Evolutionary conservation across 805 yeast species (phyloP), one percentile per base, ranked within the genome.

Genomic region (Saturnispora hagleri): DNA sequence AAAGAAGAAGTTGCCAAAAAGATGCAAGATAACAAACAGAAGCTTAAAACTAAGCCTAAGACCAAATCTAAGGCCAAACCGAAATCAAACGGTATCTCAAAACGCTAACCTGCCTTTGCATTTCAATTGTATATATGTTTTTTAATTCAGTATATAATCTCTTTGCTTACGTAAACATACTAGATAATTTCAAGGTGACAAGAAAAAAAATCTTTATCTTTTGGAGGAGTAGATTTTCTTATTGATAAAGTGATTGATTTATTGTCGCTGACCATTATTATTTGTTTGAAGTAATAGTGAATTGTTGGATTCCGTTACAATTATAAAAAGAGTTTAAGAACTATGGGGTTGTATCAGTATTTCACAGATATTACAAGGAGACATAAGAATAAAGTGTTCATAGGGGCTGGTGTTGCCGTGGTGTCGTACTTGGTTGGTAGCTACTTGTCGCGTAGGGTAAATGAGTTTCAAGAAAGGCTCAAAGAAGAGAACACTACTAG

Each of bases 401-500:
- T 73, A 17, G 65, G 77, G 2, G 64, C 75, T 1, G 78, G 81
- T 33, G 55, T 74, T 9, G 60, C 72, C 12, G 73, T 82, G 3
- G 60, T 71, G 0, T 63, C 76, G 1, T 79, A 76, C 56, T 62
- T 78, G 47, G 61, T 73, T 4, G 58, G 73, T 12, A 69, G 70
- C 22, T 76, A 71, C 57, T 66, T 79, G 18, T 69, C 70, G 51
- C 59, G 64, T 51, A 76, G 77, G 61, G 63, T 81, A 42, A 57
- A 64, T 13, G 79, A 77, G 58, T 68, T 76, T 43, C 84, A 81
- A 58, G 70, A 74, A 49, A 70, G 73, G 46, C 59, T 81, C 40
- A 69, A 75, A 45, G 79, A 79, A 56, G 85, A 82, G 65, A 75
- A 79, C 43, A 75, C 79, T 49, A 77, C 85, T 22, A 73, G 76